Conservation (phyloP, 2,329 filamentous ascomycete genomes). For the Orbilia oligospora region DNA sequence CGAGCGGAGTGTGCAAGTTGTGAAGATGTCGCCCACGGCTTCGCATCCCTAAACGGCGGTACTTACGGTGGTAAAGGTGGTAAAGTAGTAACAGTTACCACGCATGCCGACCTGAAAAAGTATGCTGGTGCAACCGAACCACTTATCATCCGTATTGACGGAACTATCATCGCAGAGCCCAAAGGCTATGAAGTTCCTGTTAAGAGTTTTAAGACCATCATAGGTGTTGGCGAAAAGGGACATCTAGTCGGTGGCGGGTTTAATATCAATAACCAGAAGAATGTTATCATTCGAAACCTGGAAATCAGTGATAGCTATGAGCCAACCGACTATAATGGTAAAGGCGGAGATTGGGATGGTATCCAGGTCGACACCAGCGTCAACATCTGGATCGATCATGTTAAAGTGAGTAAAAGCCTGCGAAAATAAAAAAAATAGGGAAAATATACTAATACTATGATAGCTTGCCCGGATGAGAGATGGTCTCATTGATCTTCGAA, state of each 20-base stretch:
- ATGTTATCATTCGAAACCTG: constrained; percentile 50
- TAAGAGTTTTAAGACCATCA: constrained; percentile 63
- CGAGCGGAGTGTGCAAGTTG: constrained; percentile 33
- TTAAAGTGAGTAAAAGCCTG: constrained; percentile 31
- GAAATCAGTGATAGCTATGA: constrained; percentile 50
- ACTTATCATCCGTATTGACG: constrained; percentile 62
- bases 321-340: constrained; percentile 58
- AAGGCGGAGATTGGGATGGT: constrained; percentile 63
- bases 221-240: constrained; percentile 57
- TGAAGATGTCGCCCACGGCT: constrained; percentile 62
- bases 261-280: constrained; percentile 46
- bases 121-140: constrained; percentile 62
- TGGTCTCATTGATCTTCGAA: constrained; percentile 62
- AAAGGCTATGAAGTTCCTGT: constrained; percentile 62
- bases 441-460: constrained; percentile 3
- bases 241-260: constrained; percentile 37
- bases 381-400: constrained; percentile 63
- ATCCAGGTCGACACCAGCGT: constrained; percentile 62
- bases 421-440: background rate
- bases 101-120: constrained; percentile 61
- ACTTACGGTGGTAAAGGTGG: constrained; percentile 62
- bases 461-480: constrained; percentile 61
- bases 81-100: constrained; percentile 61
- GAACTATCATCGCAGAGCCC: constrained; percentile 59
- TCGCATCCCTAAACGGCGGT: constrained; percentile 63